Conservation (phyloP, 2,329 filamentous ascomycete species). For the Fusarium annulatum region DNA sequence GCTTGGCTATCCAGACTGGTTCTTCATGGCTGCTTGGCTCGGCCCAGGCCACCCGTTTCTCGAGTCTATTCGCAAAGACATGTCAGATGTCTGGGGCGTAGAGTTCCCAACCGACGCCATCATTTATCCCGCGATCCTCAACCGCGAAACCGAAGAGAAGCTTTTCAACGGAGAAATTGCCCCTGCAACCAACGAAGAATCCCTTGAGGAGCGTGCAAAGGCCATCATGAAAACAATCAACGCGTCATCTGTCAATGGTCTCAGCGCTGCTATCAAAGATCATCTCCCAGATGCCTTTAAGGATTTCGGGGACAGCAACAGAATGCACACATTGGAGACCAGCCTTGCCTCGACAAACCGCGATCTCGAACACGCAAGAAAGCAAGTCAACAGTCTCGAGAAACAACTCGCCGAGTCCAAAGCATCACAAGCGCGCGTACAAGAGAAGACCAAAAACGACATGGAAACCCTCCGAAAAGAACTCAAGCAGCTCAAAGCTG, state of each 20-base stretch:
- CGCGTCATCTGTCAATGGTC: fast-evolving
- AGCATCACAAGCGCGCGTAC: no score
- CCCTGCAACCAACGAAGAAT: fast-evolving
- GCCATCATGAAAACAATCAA: fast-evolving
- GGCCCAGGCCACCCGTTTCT: fast-evolving
- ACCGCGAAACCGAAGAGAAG: no score
- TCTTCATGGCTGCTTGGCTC: background rate
- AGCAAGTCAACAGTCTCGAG: fast-evolving
- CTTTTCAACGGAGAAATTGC: no score
- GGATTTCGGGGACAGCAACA: no score
- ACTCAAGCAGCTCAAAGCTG: fast-evolving
- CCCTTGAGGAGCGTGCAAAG: background rate
- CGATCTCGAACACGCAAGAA: fast-evolving
- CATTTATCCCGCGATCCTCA: background rate
- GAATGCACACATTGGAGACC: fast-evolving
- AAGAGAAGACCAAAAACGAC: fast-evolving
- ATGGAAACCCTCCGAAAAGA: background rate
- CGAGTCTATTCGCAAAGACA: fast-evolving
- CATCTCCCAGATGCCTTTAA: background rate
- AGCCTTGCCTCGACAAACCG: fast-evolving
- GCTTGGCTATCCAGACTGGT: fast-evolving
- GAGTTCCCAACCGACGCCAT: fast-evolving
- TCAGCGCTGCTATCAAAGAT: background rate
- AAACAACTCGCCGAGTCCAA: fast-evolving
- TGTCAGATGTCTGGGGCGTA: background rate